Conservation (phyloP, 2,329 filamentous ascomycete genomes). For the Phialophora tarda region DNA sequence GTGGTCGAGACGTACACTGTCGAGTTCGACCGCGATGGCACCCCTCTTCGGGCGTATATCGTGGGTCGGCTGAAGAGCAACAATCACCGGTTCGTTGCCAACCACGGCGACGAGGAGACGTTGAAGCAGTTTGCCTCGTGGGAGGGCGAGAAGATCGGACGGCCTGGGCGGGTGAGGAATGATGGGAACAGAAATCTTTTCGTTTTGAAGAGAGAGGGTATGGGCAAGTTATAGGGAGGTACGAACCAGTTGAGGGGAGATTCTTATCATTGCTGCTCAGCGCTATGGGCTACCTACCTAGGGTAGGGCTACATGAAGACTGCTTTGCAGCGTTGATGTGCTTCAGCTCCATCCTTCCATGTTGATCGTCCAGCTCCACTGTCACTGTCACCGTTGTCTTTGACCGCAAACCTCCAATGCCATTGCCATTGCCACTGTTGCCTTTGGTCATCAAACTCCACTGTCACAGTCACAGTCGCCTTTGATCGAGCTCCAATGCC, state of each 20-base stretch:
- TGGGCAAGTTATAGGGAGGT: conserved; percentile 28
- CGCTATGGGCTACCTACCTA: neutral
- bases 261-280: neutral
- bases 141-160: conserved; percentile 56
- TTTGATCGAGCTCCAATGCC: neutral
- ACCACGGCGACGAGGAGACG: conserved; percentile 59
- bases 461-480: neutral
- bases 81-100: conserved; percentile 61
- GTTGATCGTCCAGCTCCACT: neutral
- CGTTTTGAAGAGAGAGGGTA: conserved; percentile 35
- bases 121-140: conserved; percentile 53
- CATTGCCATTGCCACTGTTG: neutral
- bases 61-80: conserved; percentile 58
- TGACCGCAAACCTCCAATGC: neutral
- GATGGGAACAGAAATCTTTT: conserved; percentile 50
- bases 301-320: neutral
- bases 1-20: conserved; percentile 67
- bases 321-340: neutral
- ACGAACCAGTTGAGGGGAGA: neutral
- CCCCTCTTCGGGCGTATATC: conserved; percentile 56
- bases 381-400: neutral
- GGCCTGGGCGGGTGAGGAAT: conserved; percentile 52
- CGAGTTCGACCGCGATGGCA: conserved; percentile 60
- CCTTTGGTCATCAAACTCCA: neutral
- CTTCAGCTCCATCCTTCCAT: neutral